Base-by-base conservation (phyloP, 257 asterid genomes). In the Solanum ossicruentum region DNA sequence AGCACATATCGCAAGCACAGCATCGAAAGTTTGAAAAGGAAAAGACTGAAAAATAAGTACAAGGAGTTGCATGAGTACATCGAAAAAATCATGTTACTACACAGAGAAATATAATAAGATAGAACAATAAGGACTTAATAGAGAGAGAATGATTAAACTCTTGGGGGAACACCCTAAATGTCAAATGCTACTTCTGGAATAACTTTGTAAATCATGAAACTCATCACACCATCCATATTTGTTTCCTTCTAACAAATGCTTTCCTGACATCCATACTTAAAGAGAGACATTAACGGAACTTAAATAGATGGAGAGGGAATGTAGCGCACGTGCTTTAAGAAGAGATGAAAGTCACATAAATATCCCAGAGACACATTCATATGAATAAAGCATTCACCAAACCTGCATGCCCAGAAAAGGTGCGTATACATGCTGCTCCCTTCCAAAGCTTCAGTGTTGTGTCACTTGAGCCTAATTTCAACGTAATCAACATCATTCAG, bases 391-490 rank as follows among this genome's bases (percentile, higher is more conserved):
- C 65, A 78, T 16, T 65, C 83, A 77, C 26, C 65, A 81, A 88
- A 96, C 99, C 99, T 95, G 97, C 88, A 89, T 95, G 99, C 69
- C 98, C 99, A 56, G 82, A 86, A 87, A 93, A 92, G 69, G 99
- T 92, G 60, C 89, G 97, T 49, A 83, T 39, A 83, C 99, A 95
- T 83, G 94, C 84, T 86, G 89, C 92, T 84, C 97, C 99, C 84
- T 93, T 94, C 99, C 99, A 97, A 15, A 95, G 94, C 97, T 94
- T 97, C 90, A 97, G 86, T 81, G 96, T 90, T 91, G 86, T 90
- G 91, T 97, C 99, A 89, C 98, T 97, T 23, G 99, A 97, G 88
- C 98, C 99, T 97, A 89, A 75, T 79, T 69, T 86, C 88, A 91
- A 70, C 80, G 82, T 67, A 88, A 88, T 78, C 55, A 84, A 28